A percentile compares a stretch with the other conserved stretches of the same genome.
These are phyloP conservation scores for Daldinia sp. DNA, from an alignment of 2,329 filamentous ascomycete species.

Conservation along the genomic window DNA sequence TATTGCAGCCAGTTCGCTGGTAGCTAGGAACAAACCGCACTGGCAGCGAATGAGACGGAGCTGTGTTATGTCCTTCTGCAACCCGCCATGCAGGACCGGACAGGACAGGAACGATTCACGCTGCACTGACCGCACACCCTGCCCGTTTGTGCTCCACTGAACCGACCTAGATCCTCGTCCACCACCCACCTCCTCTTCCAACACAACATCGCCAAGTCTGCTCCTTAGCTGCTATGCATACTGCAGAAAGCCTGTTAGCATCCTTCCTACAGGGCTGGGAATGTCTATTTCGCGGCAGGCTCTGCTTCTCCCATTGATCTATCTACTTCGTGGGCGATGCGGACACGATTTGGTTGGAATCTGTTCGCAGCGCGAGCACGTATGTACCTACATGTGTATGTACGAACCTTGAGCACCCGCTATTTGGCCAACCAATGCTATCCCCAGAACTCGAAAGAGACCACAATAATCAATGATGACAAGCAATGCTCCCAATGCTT, in stretches of 20 bases:
- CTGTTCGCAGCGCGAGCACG: conserved; percentile 9
- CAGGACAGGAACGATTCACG: conserved; percentile 40
- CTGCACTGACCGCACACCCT: conserved; percentile 33
- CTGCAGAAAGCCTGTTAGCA: conserved; percentile 31
- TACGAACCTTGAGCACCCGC: conserved; percentile 8
- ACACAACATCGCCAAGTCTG: conserved; percentile 34
- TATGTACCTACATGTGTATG: conserved; percentile 19
- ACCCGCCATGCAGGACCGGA: conserved; percentile 35
- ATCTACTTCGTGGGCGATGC: conserved; percentile 20
- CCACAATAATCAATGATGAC: conserved; percentile 2
- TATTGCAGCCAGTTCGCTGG: conserved; percentile 31
- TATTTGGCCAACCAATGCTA: conserved; percentile 17
- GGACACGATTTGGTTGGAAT: conserved; percentile 28
- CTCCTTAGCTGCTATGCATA: conserved; percentile 33
- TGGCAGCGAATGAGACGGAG: conserved; percentile 26
- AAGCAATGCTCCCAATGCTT: conserved; percentile 23
- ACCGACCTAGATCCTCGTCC: conserved; percentile 21
- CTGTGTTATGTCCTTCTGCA: conserved; percentile 28
- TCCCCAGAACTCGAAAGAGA: conserved; percentile 18
- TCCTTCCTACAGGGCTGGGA: conserved; percentile 36
- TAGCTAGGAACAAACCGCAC: conserved; percentile 33
- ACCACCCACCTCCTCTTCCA: conserved; percentile 22
- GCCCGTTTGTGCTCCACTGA: conserved; percentile 24
- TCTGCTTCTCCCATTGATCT: conserved; percentile 5
- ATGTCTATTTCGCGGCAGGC: conserved; percentile 29